Base-by-base conservation (phyloP, 2,329 filamentous ascomycete species). In the Neonectria faginata region DNA sequence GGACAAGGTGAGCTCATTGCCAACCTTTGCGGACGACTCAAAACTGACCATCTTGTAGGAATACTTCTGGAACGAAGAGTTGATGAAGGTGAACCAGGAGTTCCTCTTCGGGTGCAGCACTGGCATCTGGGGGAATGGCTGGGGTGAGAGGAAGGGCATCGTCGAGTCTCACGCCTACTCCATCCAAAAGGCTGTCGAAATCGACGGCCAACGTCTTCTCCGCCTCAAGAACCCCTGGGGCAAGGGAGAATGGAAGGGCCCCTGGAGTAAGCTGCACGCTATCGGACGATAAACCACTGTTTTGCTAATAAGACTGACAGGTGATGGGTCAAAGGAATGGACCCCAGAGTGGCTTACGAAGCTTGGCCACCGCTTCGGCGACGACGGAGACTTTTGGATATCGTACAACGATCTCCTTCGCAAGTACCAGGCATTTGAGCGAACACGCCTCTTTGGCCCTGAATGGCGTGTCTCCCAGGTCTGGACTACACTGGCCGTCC, bases 271-370 rank as follows among this genome's bases (percentile, higher is more conserved):
- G 77, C 68, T 3, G 5, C 20, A 7, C 2, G 14, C 29, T 44
- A 47, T 41, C 9, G 5, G 33, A 25, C 8, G 14, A 22, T n/a
- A 16, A n/a, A 36, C 25, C 1, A 0, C 33, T 2, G 8, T 8
- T 22, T 7, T 53, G 14, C 72, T 78, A 16, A 78, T 22, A 39
- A 12, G 41, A 44, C 31, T 1, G 29, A 1, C 16, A 81, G 84
- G 83, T 3, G 93, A 96, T 73, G 93, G 93, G 0, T 93, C 91
- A 7, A 91, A 92, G 72, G 90, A 95, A 77, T 97, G 93, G 93
- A 95, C 91, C 1, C 84, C 91, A 0, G 89, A 94, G 69, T 93
- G 91, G 87, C 89, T 95, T 79, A 80, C 88, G 64, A 89, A 90
- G 71, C 84, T 96, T 1, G 84, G 86, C 50, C 91, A 94, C 75